Evolutionary conservation across 768 basidiomycete species (phyloP).

Genomic region (Amanita muscaria): DNA sequence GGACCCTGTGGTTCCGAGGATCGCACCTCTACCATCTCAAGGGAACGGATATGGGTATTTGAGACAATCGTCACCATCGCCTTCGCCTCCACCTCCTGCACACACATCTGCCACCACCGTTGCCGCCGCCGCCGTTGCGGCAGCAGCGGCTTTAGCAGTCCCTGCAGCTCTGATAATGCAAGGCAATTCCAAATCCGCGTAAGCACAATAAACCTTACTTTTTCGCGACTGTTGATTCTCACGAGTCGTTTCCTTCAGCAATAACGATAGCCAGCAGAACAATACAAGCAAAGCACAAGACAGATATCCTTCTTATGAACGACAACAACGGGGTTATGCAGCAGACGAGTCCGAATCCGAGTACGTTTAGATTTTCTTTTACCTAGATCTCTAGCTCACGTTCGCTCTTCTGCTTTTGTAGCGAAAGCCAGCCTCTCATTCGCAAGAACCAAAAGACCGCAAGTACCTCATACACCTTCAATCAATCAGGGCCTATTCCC

Average conservation of each 20-base stretch:
- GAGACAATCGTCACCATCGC: not conserved
- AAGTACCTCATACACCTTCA: not conserved
- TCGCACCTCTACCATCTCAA: constrained; percentile 17
- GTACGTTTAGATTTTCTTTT: not conserved
- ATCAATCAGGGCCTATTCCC: not conserved
- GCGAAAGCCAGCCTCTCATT: constrained; percentile 5
- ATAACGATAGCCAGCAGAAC: no score
- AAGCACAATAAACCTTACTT: no score
- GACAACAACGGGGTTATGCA: not conserved
- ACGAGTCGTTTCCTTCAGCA: no score
- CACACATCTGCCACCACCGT: no score
- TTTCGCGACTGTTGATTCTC: no score
- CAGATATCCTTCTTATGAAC: not conserved
- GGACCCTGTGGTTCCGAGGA: constrained; percentile 19
- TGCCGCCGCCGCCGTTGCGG: no score
- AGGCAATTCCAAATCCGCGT: no score
- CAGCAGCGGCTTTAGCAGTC: no score
- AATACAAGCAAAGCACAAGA: no score
- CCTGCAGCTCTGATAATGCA: no score
- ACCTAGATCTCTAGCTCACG: no score
- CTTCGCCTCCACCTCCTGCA: no score
- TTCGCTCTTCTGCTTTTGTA: not conserved
- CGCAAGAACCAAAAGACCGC: not conserved
- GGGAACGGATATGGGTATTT: not conserved
- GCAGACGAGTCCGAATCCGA: constrained; percentile 1